Percentiles rank a stretch among this genome's conserved stretches.
Evolutionary conservation across 352 stramenopile genomes (phyloP).

Genomic region (Pythium vanterpoolii): DNA sequence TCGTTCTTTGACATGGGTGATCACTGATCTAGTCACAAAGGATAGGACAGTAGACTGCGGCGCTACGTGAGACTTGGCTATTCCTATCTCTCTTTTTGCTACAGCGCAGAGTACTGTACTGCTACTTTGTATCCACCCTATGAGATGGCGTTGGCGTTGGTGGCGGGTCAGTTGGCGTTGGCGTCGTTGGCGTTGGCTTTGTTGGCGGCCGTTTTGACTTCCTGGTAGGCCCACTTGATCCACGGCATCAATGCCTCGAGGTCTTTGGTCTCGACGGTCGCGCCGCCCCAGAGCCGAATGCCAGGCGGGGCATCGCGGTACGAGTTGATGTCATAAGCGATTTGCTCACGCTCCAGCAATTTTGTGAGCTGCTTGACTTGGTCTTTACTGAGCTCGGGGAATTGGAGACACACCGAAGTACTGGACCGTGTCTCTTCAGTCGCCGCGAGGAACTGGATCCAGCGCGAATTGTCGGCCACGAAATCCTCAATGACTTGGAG

Average conservation of each 20-base stretch:
- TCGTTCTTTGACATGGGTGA: too few relatives aligned
- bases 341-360: constrained; percentile 94
- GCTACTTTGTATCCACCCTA: neutral
- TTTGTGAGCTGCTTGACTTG: constrained; percentile 97
- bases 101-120: neutral
- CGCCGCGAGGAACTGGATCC: constrained; percentile 97
- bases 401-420: constrained; percentile 96
- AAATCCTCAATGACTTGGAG: constrained; percentile 95
- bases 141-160: neutral
- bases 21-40: too few relatives aligned
- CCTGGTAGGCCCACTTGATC: constrained; percentile 97
- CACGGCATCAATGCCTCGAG: constrained; percentile 97
- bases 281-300: constrained; percentile 98
- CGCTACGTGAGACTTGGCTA: neutral
- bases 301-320: constrained; percentile 98
- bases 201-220: constrained; percentile 79
- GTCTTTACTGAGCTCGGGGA: constrained; percentile 89
- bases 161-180: neutral
- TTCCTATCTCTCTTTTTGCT: neutral
- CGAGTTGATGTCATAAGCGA: constrained; percentile 97
- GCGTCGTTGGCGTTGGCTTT: constrained; percentile 26
- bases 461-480: constrained; percentile 93
- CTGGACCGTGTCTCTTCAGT: constrained; percentile 92
- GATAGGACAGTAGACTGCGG: constrained; percentile 3
- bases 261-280: constrained; percentile 98